Percentiles rank a stretch among this genome's conserved stretches.
phyloP scores from a whole-genome alignment of 306 rosid genomes.

The Boehmeria nivea region DNA sequence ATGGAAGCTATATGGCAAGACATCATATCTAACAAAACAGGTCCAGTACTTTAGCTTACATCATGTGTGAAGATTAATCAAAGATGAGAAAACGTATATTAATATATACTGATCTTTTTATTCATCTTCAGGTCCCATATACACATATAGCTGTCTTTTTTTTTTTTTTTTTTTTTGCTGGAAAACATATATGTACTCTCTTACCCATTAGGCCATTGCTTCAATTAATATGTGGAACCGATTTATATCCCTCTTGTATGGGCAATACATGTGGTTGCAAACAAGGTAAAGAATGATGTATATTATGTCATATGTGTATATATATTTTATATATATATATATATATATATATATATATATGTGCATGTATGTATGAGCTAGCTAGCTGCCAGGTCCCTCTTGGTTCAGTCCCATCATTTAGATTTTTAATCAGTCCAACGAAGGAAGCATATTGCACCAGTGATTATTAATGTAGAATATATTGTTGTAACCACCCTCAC shows the following conservation, averaged over 20 bases:
- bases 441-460: not conserved
- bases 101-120: constrained; percentile 12
- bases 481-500: constrained; percentile 5
- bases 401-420: constrained; percentile 6
- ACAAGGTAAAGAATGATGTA: not conserved
- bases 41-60: not conserved
- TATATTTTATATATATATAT: not conserved
- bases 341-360: not conserved
- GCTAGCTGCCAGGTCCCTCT: constrained; percentile 4
- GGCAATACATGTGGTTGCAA: constrained; percentile 43
- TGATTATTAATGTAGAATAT: not conserved
- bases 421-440: not conserved
- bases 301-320: not conserved
- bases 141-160: not conserved
- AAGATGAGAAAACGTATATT: constrained; percentile 1
- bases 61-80: constrained; percentile 15
- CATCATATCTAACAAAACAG: constrained; percentile 3
- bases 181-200: not conserved
- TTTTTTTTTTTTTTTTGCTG: not conserved
- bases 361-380: not conserved
- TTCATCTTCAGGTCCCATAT: not conserved
- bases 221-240: constrained; percentile 24
- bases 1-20: constrained; percentile 8
- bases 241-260: constrained; percentile 26
- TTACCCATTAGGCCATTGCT: not conserved